Base-by-base conservation (phyloP, 805 yeast species). In the Teunomyces lycoperdinae region DNA sequence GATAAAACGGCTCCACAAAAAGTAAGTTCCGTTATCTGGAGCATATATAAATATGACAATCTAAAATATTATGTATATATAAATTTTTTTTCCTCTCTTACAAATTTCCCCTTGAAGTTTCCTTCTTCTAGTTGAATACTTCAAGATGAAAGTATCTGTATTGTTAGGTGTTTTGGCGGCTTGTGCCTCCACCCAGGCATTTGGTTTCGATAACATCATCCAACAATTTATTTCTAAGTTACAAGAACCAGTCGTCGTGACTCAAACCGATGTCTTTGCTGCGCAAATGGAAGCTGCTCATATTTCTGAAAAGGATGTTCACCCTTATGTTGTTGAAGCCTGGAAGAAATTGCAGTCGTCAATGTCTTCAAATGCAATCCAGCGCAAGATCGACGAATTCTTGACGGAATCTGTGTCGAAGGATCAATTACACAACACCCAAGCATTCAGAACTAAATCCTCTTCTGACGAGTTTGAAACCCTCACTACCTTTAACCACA, bases 271-370 rank as follows among this genome's bases (percentile, higher is more conserved):
- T 11, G 41, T 38, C n/a, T 38, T 38, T 26, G 41, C 41, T 11
- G 16, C 20, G 2, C 41, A 38, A 38, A 24, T 38, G 41, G 11
- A 26, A 26, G 41, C 30, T n/a, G 41, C 41, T 3, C 17, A 29
- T 6, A n/a, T 38, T 26, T 11, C 29, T 6, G 16, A 26, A 3
- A n/a, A 38, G 26, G 41, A 38, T 24, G 28, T 38, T 6, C 29
- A 38, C 5, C 43, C 43, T 28, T 26, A 16, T 17, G 29, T 41
- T 28, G 43, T 26, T 8, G 28, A 32, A 11, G 46, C 60, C 9
- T 61, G 65, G 65, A 46, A 51, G 9, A 41, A 46, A 2, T 44
- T 59, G 46, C 47, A 52, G 27, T 34, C 43, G 13, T 41, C 45
- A 24, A 48, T 52, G 17, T 38, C 49, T 11, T 31, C 53, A 5